Evolutionary conservation across 306 rosid genomes (phyloP).

Genomic region (Inga laurina): DNA sequence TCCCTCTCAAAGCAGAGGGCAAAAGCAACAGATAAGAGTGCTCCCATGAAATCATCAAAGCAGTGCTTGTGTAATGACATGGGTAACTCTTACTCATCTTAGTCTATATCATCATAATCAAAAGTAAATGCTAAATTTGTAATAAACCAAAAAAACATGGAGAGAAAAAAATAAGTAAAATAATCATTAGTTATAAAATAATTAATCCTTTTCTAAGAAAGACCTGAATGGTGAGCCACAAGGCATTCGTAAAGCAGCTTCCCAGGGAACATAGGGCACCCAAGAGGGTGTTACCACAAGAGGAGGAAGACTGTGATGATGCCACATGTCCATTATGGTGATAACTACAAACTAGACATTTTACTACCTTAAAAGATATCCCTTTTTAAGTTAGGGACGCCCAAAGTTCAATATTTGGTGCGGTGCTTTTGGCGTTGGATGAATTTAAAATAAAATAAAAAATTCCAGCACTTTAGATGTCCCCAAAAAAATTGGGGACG

Average conservation of each 20-base stretch:
- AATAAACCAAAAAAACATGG: neutral
- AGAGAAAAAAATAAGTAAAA: neutral
- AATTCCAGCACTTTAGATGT: too few species aligned
- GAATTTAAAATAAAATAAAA: too few species aligned
- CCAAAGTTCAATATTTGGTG: too few species aligned
- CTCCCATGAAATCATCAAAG: constrained; percentile 34
- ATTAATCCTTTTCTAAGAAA: too few species aligned
- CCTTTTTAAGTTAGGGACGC: too few species aligned
- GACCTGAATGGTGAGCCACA: neutral
- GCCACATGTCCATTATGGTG: neutral
- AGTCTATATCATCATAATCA: neutral
- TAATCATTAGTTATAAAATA: too few species aligned
- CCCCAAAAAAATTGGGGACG: too few species aligned
- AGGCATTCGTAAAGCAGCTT: neutral
- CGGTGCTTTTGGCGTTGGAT: too few species aligned
- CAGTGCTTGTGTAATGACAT: constrained; percentile 4
- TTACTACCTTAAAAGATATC: too few species aligned
- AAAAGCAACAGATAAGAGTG: constrained; percentile 1
- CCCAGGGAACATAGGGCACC: neutral
- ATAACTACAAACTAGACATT: too few species aligned
- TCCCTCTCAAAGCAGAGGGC: constrained; percentile 42
- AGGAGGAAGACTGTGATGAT: neutral
- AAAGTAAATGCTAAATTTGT: too few species aligned
- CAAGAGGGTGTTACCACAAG: neutral
- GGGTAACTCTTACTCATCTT: constrained; percentile 47